Conservation (phyloP, 2,329 filamentous ascomycete genomes). For the Mycosphaerelloides madeirae region DNA sequence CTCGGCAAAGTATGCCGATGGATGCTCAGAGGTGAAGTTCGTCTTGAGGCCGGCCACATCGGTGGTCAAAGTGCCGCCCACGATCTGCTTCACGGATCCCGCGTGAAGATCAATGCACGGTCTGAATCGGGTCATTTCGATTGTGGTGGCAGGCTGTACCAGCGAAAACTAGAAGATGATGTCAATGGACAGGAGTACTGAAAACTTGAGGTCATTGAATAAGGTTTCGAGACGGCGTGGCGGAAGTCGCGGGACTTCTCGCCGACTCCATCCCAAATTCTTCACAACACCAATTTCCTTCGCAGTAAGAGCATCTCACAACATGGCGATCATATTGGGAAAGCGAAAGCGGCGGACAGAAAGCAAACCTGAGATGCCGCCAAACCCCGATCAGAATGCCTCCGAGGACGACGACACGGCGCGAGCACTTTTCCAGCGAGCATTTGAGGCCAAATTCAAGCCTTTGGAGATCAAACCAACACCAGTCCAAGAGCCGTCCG, state of each 20-base stretch:
- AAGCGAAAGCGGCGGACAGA: slow-evolving; percentile 43
- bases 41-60: slow-evolving; percentile 60
- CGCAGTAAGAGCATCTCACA: no score
- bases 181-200: no score
- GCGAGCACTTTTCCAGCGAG: slow-evolving; percentile 71
- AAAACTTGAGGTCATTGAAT: no score
- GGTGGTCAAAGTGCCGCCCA: slow-evolving; percentile 73
- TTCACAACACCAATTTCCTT: no score
- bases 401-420: slow-evolving; percentile 44
- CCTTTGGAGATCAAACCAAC: slow-evolving; percentile 44
- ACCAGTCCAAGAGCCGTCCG: slow-evolving; percentile 29
- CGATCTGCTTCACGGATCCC: slow-evolving; percentile 97
- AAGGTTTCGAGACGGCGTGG: no score
- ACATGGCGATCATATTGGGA: slow-evolving; percentile 40
- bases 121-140: slow-evolving; percentile 80
- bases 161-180: no score
- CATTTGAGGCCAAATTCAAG: slow-evolving; percentile 85
- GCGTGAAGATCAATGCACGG: slow-evolving; percentile 97
- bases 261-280: no score
- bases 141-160: no score
- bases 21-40: slow-evolving; percentile 84
- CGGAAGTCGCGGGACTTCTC: no score
- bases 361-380: slow-evolving; percentile 17
- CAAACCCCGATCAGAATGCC: neutral
- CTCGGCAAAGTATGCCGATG: slow-evolving; percentile 72